These are phyloP conservation scores for Thymus quinquecostatus DNA, from an alignment of 257 asterid genomes.

Conservation along the genomic window DNA sequence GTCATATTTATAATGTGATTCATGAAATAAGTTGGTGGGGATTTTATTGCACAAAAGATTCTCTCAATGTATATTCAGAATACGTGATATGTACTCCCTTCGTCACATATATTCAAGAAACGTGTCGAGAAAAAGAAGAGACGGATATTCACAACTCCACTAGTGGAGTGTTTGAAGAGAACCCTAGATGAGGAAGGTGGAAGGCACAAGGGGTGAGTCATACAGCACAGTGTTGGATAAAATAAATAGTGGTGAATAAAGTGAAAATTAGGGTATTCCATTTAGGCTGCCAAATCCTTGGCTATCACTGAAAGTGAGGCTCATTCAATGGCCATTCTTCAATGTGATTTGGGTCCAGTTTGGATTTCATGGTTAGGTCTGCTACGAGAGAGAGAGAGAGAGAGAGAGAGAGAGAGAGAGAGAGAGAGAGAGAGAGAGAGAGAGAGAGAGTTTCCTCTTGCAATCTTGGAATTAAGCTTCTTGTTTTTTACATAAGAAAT, in stretches of 20 bases:
- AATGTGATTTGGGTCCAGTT: slow-evolving; percentile 7
- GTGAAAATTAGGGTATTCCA: slow-evolving; percentile 20
- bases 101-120: too few species aligned
- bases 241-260: slow-evolving; percentile 14
- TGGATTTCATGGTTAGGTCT: too few species aligned
- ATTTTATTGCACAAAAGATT: background rate
- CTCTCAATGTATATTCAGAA: too few species aligned
- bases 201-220: slow-evolving; percentile 12
- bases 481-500: too few species aligned
- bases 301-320: slow-evolving; percentile 33
- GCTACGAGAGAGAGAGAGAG: too few species aligned
- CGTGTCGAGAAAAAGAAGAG: too few species aligned
- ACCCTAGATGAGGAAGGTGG: slow-evolving; percentile 20
- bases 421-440: too few species aligned
- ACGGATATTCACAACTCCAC: too few species aligned
- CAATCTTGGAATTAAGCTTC: too few species aligned
- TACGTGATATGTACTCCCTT: too few species aligned
- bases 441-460: too few species aligned
- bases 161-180: background rate
- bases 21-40: background rate
- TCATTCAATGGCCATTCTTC: slow-evolving; percentile 34
- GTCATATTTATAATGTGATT: background rate
- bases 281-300: slow-evolving; percentile 32
- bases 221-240: slow-evolving; percentile 17
- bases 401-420: too few species aligned